These are phyloP conservation scores for Entophlyctis luteolus DNA, from an alignment of 192 early-diverging fungal species.

Conservation along the genomic window DNA sequence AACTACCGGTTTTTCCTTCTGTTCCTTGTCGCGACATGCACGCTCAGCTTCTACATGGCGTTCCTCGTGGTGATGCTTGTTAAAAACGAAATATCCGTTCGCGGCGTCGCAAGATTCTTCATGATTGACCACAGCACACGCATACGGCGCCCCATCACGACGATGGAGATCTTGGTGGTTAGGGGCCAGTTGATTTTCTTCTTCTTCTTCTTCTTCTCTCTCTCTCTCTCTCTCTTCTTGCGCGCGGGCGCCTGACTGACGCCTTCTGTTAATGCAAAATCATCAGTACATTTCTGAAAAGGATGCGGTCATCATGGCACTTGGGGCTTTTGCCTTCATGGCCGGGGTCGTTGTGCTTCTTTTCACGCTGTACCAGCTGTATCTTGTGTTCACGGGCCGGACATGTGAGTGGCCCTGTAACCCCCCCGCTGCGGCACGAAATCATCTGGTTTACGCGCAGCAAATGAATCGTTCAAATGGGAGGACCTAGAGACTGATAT, in stretches of 20 bases:
- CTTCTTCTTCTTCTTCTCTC: neutral
- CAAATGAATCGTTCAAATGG: conserved; percentile 53
- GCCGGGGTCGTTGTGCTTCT: conserved; percentile 37
- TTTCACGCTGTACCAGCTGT: conserved; percentile 40
- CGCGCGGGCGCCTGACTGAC: no score
- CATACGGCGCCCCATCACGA: conserved; percentile 18
- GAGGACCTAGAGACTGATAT: conserved; percentile 42
- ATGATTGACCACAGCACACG: conserved; percentile 16
- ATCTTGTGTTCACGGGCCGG: conserved; percentile 29
- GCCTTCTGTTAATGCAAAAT: no score
- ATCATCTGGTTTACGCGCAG: no score
- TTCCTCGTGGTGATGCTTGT: conserved; percentile 33
- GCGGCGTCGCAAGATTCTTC: conserved; percentile 17
- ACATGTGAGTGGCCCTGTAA: conserved; percentile 32
- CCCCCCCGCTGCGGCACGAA: no score
- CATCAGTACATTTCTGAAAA: conserved; percentile 33
- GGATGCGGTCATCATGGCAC: conserved; percentile 32
- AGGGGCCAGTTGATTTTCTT: neutral
- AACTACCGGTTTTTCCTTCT: conserved; percentile 49
- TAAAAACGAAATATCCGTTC: conserved; percentile 27
- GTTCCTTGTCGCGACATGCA: conserved; percentile 36
- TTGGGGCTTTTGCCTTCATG: conserved; percentile 36
- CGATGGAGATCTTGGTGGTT: conserved; percentile 36
- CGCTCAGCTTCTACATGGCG: conserved; percentile 35
- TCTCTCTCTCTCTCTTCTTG: no score